Evolutionary conservation across 495 filamentous ascomycete species (phyloP).

Genomic region (Pyrenopolyporus hunteri): DNA sequence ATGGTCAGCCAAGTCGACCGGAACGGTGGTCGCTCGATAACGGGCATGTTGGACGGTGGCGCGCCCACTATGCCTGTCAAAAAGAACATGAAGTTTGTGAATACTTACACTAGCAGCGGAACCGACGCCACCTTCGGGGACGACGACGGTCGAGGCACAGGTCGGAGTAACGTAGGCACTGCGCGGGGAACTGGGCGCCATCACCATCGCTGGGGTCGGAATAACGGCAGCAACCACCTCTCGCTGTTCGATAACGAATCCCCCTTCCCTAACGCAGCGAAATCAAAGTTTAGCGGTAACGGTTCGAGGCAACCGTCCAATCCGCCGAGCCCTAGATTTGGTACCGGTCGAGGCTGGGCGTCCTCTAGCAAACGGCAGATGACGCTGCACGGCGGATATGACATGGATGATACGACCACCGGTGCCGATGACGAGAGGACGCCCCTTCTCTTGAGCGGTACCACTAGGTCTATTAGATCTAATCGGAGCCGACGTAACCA

Average conservation of each 20-base stretch:
- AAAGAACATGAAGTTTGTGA: constrained; percentile 98
- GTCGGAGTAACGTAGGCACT: constrained; percentile 65
- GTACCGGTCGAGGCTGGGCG: constrained; percentile 36
- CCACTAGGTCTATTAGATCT: constrained; percentile 62
- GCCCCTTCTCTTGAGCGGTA: constrained; percentile 66
- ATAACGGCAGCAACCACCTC: constrained; percentile 66
- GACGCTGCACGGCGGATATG: constrained; percentile 54
- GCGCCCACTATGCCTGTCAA: constrained; percentile 76
- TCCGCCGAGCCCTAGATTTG: constrained; percentile 59
- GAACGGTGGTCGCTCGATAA: constrained; percentile 63
- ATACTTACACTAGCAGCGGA: constrained; percentile 69
- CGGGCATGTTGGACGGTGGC: constrained; percentile 65
- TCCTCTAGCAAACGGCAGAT: constrained; percentile 42
- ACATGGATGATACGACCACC: constrained; percentile 56
- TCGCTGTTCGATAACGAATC: constrained; percentile 81
- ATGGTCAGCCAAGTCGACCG: constrained; percentile 82
- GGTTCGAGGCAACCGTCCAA: constrained; percentile 65
- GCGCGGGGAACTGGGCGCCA: constrained; percentile 73
- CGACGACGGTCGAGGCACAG: constrained; percentile 64
- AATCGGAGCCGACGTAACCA: constrained; percentile 65
- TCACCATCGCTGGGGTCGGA: constrained; percentile 75
- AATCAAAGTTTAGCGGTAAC: constrained; percentile 46
- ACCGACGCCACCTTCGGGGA: constrained; percentile 68
- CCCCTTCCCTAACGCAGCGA: constrained; percentile 59
- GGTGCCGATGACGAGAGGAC: constrained; percentile 91